phyloP scores from a whole-genome alignment of 148 eudicot species.

The Rhododendron kiyosumense region DNA sequence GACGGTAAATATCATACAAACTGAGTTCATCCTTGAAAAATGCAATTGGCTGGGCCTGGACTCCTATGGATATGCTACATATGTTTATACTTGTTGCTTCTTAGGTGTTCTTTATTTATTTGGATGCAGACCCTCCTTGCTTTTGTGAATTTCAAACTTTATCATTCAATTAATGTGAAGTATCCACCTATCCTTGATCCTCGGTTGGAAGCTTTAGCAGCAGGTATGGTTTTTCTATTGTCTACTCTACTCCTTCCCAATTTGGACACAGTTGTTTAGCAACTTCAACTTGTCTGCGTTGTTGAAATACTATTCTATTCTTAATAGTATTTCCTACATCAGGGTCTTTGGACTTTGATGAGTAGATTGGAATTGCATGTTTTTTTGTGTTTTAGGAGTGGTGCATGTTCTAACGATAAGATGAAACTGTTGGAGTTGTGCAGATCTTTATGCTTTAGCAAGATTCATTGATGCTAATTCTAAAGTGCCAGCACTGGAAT shows the following conservation, averaged over 20 bases:
- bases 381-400: background rate
- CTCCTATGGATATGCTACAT: background rate
- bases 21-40: background rate
- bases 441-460: slow-evolving; percentile 87
- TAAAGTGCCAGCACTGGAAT: slow-evolving; percentile 19
- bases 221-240: slow-evolving; percentile 35
- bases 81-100: background rate
- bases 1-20: background rate
- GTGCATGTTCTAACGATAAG: background rate
- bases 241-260: background rate
- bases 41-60: background rate
- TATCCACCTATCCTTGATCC: slow-evolving; percentile 93
- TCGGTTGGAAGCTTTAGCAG: slow-evolving; percentile 84
- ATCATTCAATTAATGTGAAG: slow-evolving; percentile 63
- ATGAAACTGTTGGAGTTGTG: slow-evolving; percentile 18
- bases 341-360: background rate
- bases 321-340: background rate
- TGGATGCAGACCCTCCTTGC: slow-evolving; percentile 73
- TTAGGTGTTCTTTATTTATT: background rate
- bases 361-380: background rate
- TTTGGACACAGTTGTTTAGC: slow-evolving; percentile 3
- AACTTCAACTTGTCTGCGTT: background rate
- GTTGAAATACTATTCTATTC: background rate
- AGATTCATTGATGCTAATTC: slow-evolving; percentile 57
- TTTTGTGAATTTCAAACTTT: slow-evolving; percentile 72